A percentile compares a stretch with the other conserved stretches of the same genome.
Conservation (phyloP, 345 rosid genomes). For the Linum usitatissimum region DNA sequence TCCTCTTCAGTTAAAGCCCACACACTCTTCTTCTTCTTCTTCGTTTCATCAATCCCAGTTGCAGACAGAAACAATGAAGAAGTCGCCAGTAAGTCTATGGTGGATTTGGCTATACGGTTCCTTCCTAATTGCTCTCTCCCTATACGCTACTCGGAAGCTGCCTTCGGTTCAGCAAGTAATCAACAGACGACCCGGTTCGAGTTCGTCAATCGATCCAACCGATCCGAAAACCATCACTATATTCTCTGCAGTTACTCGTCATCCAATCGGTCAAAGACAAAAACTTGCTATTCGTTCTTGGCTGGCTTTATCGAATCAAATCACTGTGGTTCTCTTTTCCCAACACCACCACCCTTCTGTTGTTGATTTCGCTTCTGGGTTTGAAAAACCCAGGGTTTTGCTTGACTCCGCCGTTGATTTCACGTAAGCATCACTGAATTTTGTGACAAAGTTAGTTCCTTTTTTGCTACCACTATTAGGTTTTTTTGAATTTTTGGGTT, state of each 20-base stretch:
- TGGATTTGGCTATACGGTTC: slow-evolving; percentile 71
- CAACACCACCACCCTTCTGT: slow-evolving; percentile 47
- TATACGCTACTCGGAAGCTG: slow-evolving; percentile 57
- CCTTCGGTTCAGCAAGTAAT: slow-evolving; percentile 26
- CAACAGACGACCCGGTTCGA: slow-evolving; percentile 6
- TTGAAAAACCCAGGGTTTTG: slow-evolving; percentile 42
- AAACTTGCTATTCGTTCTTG: slow-evolving; percentile 55
- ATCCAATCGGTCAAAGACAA: slow-evolving; percentile 38
- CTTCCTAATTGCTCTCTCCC: slow-evolving; percentile 51
- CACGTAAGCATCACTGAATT: slow-evolving; percentile 41
- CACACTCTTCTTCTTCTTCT: too few species aligned
- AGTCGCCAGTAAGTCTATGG: slow-evolving; percentile 38
- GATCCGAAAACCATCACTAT: slow-evolving; percentile 53
- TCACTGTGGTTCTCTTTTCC: slow-evolving; percentile 56
- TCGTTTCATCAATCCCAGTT: too few species aligned
- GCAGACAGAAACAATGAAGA: too few species aligned
- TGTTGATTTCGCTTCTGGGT: slow-evolving; percentile 34
- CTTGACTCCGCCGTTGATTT: slow-evolving; percentile 64
- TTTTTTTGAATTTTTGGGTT: not conserved
- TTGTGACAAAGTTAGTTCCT: not conserved
- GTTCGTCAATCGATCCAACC: too few species aligned
- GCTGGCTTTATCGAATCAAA: slow-evolving; percentile 64
- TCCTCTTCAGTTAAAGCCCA: too few species aligned
- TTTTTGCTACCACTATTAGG: not conserved
- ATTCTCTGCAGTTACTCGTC: slow-evolving; percentile 47